These are phyloP conservation scores for Parmales sp. DNA, from an alignment of 108 stramenopile species.

Conservation along the genomic window DNA sequence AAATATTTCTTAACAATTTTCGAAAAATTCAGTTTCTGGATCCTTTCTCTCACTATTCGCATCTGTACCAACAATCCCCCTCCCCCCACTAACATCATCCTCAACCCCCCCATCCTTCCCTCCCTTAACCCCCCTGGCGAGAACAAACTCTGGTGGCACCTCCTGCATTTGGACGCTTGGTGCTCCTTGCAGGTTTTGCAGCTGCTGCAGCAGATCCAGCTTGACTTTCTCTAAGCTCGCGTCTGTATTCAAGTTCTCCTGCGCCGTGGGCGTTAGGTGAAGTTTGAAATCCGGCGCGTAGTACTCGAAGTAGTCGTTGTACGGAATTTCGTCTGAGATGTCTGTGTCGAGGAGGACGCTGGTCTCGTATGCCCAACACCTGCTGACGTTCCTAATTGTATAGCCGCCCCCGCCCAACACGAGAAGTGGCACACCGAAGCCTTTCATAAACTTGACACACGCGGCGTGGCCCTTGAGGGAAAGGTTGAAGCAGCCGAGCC, in stretches of 20 bases:
- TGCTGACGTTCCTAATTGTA: conserved; percentile 94
- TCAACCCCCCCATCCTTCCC: conserved; percentile 21
- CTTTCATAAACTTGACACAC: conserved; percentile 77
- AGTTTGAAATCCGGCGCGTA: conserved; percentile 95
- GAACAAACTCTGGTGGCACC: conserved; percentile 67
- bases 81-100: conserved; percentile 6
- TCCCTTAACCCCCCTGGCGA: conserved; percentile 32
- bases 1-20: no score
- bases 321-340: conserved; percentile 86
- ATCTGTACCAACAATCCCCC: no score
- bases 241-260: conserved; percentile 74
- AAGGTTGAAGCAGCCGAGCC: conserved; percentile 98
- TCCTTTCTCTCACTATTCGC: no score
- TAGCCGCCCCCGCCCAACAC: conserved; percentile 98
- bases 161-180: conserved; percentile 86
- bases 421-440: conserved; percentile 83
- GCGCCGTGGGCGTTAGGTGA: conserved; percentile 72
- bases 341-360: conserved; percentile 59
- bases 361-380: conserved; percentile 96
- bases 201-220: conserved; percentile 63
- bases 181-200: conserved; percentile 70
- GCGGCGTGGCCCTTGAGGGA: conserved; percentile 85
- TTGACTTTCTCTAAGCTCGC: conserved; percentile 46
- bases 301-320: conserved; percentile 99
- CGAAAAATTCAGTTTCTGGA: no score